Percentiles rank a stretch among this genome's conserved stretches.
Evolutionary conservation across 345 rosid genomes (phyloP).

Genomic region (Syzygium grande): DNA sequence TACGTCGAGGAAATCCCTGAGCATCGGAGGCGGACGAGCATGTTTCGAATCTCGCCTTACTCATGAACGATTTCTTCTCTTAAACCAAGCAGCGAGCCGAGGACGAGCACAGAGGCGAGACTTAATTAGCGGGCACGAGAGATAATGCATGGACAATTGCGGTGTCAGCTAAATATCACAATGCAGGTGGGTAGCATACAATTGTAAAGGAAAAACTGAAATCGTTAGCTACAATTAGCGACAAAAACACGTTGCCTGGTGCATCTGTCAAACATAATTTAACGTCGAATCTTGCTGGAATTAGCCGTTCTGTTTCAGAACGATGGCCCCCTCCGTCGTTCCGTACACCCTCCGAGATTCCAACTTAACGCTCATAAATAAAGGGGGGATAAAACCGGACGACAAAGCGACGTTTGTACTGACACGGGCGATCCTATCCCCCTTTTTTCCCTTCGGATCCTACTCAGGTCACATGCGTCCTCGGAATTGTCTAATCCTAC

Average conservation of each 20-base stretch:
- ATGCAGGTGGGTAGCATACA: too few relatives aligned
- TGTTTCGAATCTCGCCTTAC: background rate
- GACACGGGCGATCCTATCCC: background rate
- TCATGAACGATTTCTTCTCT: background rate
- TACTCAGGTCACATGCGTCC: background rate
- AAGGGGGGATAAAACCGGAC: background rate
- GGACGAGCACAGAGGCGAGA: background rate
- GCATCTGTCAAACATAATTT: background rate
- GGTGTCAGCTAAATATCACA: too few relatives aligned
- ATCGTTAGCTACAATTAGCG: background rate
- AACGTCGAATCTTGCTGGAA: background rate
- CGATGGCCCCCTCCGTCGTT: background rate
- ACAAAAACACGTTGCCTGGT: background rate
- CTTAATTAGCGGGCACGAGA: background rate
- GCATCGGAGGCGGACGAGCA: background rate
- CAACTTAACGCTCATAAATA: background rate
- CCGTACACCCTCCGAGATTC: background rate
- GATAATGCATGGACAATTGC: background rate
- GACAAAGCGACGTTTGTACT: background rate
- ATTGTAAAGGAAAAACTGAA: background rate
- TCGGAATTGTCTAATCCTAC: background rate
- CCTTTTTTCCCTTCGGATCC: background rate
- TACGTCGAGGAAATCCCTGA: background rate
- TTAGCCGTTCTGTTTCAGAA: background rate
- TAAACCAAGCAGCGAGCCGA: background rate